Conservation (phyloP, 306 rosid species). For the Elaeagnus macrophylla region DNA sequence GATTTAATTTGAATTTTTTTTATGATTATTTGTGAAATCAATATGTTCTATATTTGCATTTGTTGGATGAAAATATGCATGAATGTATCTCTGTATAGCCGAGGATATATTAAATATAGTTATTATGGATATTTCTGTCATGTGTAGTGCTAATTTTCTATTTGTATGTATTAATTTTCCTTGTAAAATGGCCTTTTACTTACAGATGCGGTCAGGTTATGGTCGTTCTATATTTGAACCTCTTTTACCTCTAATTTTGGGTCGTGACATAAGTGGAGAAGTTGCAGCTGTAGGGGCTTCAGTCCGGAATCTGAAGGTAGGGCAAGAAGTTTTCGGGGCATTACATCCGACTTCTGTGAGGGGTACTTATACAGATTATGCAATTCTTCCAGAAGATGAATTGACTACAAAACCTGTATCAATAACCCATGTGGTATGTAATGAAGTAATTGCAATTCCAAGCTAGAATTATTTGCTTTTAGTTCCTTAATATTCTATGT, state of each 20-base stretch:
- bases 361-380: conserved; percentile 92
- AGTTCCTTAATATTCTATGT: not conserved
- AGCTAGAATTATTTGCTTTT: not conserved
- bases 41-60: too few species aligned
- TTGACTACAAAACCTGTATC: conserved; percentile 61
- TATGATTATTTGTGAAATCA: too few species aligned
- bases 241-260: conserved; percentile 75
- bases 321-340: conserved; percentile 91
- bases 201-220: conserved; percentile 86
- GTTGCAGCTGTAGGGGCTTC: conserved; percentile 72
- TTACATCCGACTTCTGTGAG: conserved; percentile 95
- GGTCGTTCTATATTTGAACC: conserved; percentile 77
- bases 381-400: conserved; percentile 74
- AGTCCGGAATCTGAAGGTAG: conserved; percentile 45
- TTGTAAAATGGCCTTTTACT: conserved; percentile 5
- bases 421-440: conserved; percentile 76
- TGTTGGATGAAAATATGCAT: too few species aligned
- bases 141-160: not conserved
- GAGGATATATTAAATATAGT: too few species aligned
- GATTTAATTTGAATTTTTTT: too few species aligned
- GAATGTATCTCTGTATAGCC: too few species aligned
- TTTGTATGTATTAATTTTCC: not conserved
- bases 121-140: not conserved
- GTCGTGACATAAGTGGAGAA: conserved; percentile 93
- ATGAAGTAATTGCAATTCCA: conserved; percentile 11